These are phyloP conservation scores for Areca catechu DNA, from an alignment of 176 grass and related monocot genomes.

Conservation along the genomic window DNA sequence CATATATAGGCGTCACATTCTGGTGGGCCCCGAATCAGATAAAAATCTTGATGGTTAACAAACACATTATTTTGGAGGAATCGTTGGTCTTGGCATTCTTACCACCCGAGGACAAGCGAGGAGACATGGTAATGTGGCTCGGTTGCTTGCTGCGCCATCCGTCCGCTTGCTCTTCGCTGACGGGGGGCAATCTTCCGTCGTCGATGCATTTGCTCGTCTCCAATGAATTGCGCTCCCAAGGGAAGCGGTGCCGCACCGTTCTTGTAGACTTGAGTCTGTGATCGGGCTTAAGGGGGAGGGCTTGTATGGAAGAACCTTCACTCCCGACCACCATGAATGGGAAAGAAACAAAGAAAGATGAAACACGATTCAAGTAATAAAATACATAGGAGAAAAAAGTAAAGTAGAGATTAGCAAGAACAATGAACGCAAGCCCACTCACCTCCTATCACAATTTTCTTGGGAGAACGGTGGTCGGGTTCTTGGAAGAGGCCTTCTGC, in stretches of 20 bases:
- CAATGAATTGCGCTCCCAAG: background rate
- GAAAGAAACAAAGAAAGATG: no score
- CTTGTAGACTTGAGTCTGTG: constrained; percentile 27
- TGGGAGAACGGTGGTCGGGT: no score
- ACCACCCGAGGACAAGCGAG: constrained; percentile 59
- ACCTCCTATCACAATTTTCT: no score
- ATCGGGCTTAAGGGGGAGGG: no score
- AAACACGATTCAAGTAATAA: no score
- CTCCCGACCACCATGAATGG: no score
- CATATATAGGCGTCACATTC: constrained; percentile 8
- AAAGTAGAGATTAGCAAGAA: no score
- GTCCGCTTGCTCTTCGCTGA: constrained; percentile 39
- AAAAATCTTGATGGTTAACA: background rate
- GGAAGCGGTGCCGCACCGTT: constrained; percentile 8
- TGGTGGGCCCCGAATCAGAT: constrained; percentile 25
- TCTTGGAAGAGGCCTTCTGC: no score
- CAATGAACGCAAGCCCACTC: no score
- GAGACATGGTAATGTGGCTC: constrained; percentile 37
- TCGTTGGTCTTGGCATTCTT: background rate
- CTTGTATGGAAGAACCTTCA: no score
- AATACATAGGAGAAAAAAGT: no score
- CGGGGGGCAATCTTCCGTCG: background rate
- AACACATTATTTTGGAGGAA: background rate
- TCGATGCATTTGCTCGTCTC: background rate
- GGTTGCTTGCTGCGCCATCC: constrained; percentile 27